Evolutionary conservation across 805 yeast species (phyloP).

Genomic region (Wickerhamiella kazuoi): DNA sequence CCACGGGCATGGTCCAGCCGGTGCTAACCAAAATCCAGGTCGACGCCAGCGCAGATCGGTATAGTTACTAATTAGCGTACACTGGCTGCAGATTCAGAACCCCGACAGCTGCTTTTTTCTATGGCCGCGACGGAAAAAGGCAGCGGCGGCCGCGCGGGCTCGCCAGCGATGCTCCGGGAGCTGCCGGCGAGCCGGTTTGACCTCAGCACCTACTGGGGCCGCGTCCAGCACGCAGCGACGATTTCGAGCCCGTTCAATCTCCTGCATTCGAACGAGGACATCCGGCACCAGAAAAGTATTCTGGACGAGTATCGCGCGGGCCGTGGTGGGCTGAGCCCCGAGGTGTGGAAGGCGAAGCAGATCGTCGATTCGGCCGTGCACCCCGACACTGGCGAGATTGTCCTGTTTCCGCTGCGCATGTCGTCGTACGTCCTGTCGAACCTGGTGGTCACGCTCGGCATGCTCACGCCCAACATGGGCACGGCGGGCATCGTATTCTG

Average conservation of each 20-base stretch:
- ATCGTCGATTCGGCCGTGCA: conserved; percentile 82
- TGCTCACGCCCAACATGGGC: conserved; percentile 89
- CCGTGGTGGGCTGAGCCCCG: conserved; percentile 49
- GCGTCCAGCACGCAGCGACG: conserved; percentile 87
- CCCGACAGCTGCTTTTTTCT: too few relatives aligned
- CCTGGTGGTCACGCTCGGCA: conserved; percentile 88
- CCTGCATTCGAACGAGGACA: conserved; percentile 45
- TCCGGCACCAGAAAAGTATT: conserved; percentile 43
- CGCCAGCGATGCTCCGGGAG: not conserved
- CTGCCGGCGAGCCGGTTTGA: conserved; percentile 35
- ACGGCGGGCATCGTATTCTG: conserved; percentile 84
- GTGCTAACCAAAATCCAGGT: too few relatives aligned
- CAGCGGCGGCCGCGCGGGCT: too few relatives aligned
- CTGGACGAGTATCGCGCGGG: conserved; percentile 65
- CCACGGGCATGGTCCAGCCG: too few relatives aligned
- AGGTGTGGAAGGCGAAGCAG: conserved; percentile 76
- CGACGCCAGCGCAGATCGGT: too few relatives aligned
- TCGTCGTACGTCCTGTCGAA: conserved; percentile 87
- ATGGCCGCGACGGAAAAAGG: too few relatives aligned
- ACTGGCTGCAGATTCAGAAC: too few relatives aligned
- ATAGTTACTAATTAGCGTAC: too few relatives aligned
- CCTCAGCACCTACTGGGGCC: conserved; percentile 70
- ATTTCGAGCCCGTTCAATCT: conserved; percentile 84
- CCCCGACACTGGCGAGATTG: conserved; percentile 93
- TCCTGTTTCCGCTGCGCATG: conserved; percentile 89